Conservation (phyloP, 73 alveolate genomes). For the Symbiodinium natans region DNA sequence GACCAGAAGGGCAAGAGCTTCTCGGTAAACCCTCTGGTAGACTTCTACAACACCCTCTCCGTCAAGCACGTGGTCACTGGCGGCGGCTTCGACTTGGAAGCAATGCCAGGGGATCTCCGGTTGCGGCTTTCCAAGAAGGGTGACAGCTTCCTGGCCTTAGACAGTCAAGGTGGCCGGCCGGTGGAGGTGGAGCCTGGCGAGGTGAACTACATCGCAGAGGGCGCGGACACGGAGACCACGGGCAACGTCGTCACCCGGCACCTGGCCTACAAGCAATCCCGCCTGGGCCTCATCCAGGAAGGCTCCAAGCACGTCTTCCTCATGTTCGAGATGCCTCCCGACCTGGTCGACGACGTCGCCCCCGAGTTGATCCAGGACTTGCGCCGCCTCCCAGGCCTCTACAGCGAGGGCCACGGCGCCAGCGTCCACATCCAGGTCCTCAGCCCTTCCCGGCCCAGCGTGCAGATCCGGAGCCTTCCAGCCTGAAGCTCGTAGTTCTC, state of each 20-base stretch:
- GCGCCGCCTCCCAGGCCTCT: background rate
- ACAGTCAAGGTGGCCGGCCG: background rate
- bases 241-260: slow-evolving; percentile 13
- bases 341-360: background rate
- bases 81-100: too few species aligned
- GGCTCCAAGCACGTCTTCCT: background rate
- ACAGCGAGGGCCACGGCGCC: background rate
- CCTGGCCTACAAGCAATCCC: background rate
- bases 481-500: too few species aligned
- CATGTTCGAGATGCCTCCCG: slow-evolving; percentile 1
- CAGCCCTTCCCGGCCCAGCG: background rate
- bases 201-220: background rate
- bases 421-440: slow-evolving; percentile 9
- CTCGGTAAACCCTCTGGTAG: too few species aligned
- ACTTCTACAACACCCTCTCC: too few species aligned
- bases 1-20: too few species aligned
- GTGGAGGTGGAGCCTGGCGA: background rate
- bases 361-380: background rate
- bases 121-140: background rate
- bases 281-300: background rate
- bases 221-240: background rate
- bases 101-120: too few species aligned
- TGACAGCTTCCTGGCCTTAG: background rate
- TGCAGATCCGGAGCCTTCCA: too few species aligned
- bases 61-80: too few species aligned